Evolutionary conservation across 2,329 filamentous ascomycete genomes (phyloP), one percentile per base, ranked within the genome.

Genomic region (Cordyceps militaris): DNA sequence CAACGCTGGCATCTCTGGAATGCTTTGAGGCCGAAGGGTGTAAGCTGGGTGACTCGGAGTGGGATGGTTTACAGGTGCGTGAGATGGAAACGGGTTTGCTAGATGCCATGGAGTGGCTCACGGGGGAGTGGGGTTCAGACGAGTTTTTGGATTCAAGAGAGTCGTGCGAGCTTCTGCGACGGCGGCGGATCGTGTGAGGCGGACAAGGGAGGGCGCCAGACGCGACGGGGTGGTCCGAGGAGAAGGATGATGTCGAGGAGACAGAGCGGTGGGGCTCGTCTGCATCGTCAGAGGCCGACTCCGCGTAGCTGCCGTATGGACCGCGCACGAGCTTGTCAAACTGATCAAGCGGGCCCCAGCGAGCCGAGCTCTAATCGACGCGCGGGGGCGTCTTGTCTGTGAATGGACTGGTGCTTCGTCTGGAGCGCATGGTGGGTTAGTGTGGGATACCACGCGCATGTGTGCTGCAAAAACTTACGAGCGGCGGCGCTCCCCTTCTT

Each of bases 401-500:
- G 66, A 60, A 72, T 16, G 72, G 72, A 61, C 71, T 74, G 40
- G 72, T 66, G 60, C 72, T 74, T 59, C 71, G 66, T 61, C 71
- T 74, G 34, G 11, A 19, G 14, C 14, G 38, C 10, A 5, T 21
- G 14, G 8, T 21, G 14, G 9, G n/a, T 42, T 24, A 42, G 52
- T 16, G 10, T 16, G 8, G 34, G 8, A 4, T 8, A 3, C 26
- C 13, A n/a, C 28, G 14, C 13, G 23, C 11, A 46, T 24, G 42
- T 14, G n/a, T 24, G 8, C 21, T 24, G 42, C 21, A 26, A 38
- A 44, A 14, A 83, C 88, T 79, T 76, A 91, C 87, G 88, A 91
- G 77, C 87, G 80, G 69, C 92, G 82, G 64, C 89, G 81, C 72
- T 95, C 89, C 23, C 89, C 93, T 71, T 97, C 92, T 70, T 91